phyloP scores from a whole-genome alignment of 768 basidiomycete species.

The Suillus fuscotomentosus region DNA sequence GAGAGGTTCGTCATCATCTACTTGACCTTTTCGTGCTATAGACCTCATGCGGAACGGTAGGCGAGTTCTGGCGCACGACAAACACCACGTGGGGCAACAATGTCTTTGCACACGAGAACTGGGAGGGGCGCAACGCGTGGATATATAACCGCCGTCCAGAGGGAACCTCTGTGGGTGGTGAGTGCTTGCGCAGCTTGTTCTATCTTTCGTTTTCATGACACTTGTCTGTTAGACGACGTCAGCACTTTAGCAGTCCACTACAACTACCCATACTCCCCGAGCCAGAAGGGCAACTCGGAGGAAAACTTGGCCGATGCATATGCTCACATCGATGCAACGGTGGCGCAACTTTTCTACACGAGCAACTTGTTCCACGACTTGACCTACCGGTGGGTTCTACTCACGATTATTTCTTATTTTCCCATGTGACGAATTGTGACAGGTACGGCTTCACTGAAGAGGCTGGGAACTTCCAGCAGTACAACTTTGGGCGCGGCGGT shows the following conservation, averaged over 20 bases:
- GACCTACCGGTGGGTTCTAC: conserved; percentile 57
- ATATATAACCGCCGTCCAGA: conserved; percentile 79
- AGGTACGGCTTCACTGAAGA: conserved; percentile 91
- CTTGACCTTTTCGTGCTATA: not conserved
- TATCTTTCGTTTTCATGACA: not conserved
- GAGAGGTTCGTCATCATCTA: not conserved
- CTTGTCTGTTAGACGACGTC: not conserved
- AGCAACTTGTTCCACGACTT: conserved; percentile 79
- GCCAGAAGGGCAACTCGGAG: conserved; percentile 42
- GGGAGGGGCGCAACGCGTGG: conserved; percentile 69
- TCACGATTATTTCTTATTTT: not conserved
- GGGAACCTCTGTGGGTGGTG: conserved; percentile 23
- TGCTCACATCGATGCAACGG: conserved; percentile 81
- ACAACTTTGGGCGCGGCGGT: conserved; percentile 94
- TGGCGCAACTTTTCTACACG: conserved; percentile 90
- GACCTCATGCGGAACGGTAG: conserved; percentile 20
- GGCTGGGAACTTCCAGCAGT: conserved; percentile 95
- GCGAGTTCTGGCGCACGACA: conserved; percentile 55
- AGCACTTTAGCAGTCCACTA: conserved; percentile 36
- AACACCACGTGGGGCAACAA: conserved; percentile 90
- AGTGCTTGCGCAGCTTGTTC: not conserved
- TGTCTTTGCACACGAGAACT: conserved; percentile 94
- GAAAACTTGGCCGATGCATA: conserved; percentile 72
- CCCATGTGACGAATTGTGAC: conserved; percentile 14
- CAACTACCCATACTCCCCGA: conserved; percentile 74